Evolutionary conservation across 176 grass and related monocot genomes (phyloP).

Genomic region (Aegilops sharonensis): DNA sequence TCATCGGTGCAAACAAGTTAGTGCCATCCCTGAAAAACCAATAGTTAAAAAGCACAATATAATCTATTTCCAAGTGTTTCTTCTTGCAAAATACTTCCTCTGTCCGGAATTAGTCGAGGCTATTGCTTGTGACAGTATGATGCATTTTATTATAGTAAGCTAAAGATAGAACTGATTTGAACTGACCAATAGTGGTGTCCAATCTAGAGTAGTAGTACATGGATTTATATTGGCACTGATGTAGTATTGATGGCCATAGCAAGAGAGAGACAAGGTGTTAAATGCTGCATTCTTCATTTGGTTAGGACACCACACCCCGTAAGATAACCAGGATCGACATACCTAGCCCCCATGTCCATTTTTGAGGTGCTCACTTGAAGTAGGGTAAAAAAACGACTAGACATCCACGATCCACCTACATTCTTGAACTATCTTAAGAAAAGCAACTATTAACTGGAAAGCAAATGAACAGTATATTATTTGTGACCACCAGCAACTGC

Average conservation of each 20-base stretch:
- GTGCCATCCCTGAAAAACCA: background rate
- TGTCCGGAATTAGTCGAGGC: too few species aligned
- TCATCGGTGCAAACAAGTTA: background rate
- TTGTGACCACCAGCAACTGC: background rate
- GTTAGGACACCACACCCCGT: background rate
- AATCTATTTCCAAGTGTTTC: background rate
- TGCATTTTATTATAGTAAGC: background rate
- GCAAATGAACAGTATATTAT: background rate
- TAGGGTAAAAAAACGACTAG: background rate
- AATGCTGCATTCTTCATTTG: background rate
- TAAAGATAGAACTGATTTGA: background rate
- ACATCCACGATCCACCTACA: background rate
- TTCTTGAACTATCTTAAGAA: background rate
- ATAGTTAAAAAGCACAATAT: background rate
- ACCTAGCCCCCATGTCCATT: background rate
- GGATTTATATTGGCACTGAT: background rate
- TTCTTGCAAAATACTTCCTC: background rate
- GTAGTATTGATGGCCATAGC: background rate
- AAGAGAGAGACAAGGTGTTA: background rate
- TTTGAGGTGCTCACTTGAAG: background rate
- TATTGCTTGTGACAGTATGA: background rate
- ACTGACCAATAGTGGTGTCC: background rate
- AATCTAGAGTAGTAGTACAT: background rate
- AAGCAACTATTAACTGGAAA: slow-evolving; percentile 2
- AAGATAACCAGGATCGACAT: background rate